phyloP scores from a whole-genome alignment of 805 yeast species.

The Ogataea naganishii region DNA sequence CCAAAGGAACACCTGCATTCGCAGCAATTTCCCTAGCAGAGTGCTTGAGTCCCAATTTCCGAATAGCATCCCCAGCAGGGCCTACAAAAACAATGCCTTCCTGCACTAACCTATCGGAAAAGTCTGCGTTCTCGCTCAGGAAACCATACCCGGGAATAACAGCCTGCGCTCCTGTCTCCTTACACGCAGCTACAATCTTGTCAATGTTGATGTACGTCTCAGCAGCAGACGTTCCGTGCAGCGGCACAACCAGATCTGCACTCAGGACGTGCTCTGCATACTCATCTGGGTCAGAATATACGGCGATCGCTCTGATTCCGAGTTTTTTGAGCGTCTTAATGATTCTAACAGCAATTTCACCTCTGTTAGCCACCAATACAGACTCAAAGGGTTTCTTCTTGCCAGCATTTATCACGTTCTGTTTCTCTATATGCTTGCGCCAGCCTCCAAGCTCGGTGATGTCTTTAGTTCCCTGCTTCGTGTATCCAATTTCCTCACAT shows the following conservation, averaged over 20 bases:
- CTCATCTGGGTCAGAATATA: slow-evolving; percentile 85
- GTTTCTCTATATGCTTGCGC: slow-evolving; percentile 46
- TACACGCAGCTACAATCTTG: slow-evolving; percentile 81
- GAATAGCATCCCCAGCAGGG: slow-evolving; percentile 90
- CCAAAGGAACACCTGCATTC: slow-evolving; percentile 88
- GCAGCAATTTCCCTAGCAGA: slow-evolving; percentile 93
- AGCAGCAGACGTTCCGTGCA: slow-evolving; percentile 78
- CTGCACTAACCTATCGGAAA: slow-evolving; percentile 75
- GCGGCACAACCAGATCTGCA: slow-evolving; percentile 76
- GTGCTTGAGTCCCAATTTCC: slow-evolving; percentile 88
- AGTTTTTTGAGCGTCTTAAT: slow-evolving; percentile 80
- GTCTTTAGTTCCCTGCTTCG: slow-evolving; percentile 61
- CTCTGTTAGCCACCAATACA: slow-evolving; percentile 94
- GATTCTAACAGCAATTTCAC: slow-evolving; percentile 95
- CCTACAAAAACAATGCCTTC: slow-evolving; percentile 92
- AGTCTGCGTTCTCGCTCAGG: slow-evolving; percentile 92
- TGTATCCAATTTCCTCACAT: slow-evolving; percentile 87
- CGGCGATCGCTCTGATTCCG: slow-evolving; percentile 73
- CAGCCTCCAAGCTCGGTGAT: slow-evolving; percentile 89
- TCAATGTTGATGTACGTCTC: slow-evolving; percentile 85
- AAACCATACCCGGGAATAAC: slow-evolving; percentile 97
- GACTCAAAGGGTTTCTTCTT: slow-evolving; percentile 58
- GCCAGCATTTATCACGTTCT: slow-evolving; percentile 15
- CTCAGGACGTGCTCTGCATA: slow-evolving; percentile 78
- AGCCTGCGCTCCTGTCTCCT: slow-evolving; percentile 81